phyloP scores from a whole-genome alignment of 768 basidiomycete species.

The Wakefieldia striispora region DNA sequence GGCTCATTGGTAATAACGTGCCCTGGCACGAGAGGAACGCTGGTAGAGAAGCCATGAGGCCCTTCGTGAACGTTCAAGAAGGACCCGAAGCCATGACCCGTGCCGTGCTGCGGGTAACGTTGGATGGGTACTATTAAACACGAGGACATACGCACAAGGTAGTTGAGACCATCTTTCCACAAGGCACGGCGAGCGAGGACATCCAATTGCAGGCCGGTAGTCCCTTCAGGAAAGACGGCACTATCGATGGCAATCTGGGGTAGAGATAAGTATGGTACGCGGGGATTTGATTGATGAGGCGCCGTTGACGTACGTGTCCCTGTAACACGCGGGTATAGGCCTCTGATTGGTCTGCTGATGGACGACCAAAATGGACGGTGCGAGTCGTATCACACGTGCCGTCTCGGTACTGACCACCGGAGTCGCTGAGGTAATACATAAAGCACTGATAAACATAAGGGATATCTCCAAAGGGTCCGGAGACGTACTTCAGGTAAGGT shows the following conservation, averaged over 20 bases:
- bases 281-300: conserved; percentile 16
- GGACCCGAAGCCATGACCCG: conserved; percentile 87
- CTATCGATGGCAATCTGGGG: conserved; percentile 85
- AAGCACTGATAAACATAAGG: conserved; percentile 12
- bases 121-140: conserved; percentile 8
- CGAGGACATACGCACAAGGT: conserved; percentile 49
- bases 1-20: conserved; percentile 95
- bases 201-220: conserved; percentile 78
- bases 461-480: conserved; percentile 7
- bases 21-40: conserved; percentile 72
- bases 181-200: conserved; percentile 86
- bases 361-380: conserved; percentile 85
- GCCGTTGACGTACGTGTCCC: conserved; percentile 73
- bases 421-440: conserved; percentile 66
- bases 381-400: conserved; percentile 87
- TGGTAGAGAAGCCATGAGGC: conserved; percentile 71
- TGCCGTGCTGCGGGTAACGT: conserved; percentile 65
- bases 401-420: conserved; percentile 86
- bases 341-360: conserved; percentile 79
- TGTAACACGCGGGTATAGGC: conserved; percentile 95
- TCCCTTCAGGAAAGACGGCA: conserved; percentile 88
- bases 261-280: conserved; percentile 17
- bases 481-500: conserved; percentile 84
- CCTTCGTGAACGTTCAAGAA: conserved; percentile 88
- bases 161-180: conserved; percentile 85